Conservation (phyloP, 1,139 yeast genomes). For the Pneumocystis canis region DNA sequence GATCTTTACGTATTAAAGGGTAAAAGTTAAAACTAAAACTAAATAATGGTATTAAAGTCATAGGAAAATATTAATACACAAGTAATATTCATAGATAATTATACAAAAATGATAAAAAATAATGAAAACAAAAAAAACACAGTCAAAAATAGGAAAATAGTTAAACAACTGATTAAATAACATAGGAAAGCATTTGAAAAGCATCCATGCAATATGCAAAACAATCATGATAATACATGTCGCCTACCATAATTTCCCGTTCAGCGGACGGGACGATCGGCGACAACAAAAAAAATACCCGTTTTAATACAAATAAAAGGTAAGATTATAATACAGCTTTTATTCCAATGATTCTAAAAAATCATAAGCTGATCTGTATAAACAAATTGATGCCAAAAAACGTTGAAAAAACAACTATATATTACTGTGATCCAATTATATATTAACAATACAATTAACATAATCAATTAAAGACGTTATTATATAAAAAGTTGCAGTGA, state of each 20-base stretch:
- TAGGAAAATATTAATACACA: not conserved
- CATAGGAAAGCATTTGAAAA: too few species aligned
- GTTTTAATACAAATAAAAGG: not conserved
- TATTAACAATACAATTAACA: not conserved
- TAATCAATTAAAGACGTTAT: not conserved
- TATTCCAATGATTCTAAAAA: not conserved
- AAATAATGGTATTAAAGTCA: not conserved
- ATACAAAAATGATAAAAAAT: too few species aligned
- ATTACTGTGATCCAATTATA: not conserved
- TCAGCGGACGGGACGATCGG: not conserved
- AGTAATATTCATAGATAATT: not conserved
- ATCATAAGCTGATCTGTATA: not conserved
- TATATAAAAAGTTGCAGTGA: not conserved
- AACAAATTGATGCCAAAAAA: not conserved
- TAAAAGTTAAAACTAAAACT: not conserved
- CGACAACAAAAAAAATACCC: not conserved
- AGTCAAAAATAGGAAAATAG: too few species aligned
- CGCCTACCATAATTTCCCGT: not conserved
- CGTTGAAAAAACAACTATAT: too few species aligned
- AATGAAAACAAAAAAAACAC: too few species aligned
- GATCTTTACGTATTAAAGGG: slow-evolving; percentile 1
- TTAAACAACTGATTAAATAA: too few species aligned
- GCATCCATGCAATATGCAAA: too few species aligned
- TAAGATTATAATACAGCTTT: not conserved
- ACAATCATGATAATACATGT: not conserved